Base-by-base conservation (phyloP, 2,329 filamentous ascomycete genomes). In the Orbilia blumenaviensis region DNA sequence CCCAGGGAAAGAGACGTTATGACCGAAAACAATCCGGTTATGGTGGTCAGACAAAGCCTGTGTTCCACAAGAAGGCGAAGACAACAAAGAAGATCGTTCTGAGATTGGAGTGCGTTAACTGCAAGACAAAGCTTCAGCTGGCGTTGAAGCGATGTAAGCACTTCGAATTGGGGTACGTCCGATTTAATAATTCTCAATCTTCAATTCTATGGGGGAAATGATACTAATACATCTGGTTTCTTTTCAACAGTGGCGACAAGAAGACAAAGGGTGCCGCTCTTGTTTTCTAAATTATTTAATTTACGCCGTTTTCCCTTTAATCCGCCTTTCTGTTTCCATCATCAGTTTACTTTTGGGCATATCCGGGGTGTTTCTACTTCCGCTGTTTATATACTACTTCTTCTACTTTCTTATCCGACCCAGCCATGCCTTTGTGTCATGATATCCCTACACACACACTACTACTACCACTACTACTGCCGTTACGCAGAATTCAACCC, bases 11-110 rank as follows among this genome's bases (percentile, higher is more conserved):
- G 92, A 92, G 94, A 87, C 94, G 94, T 91, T 98, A 98, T 88
- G 93, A 96, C 88, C 90, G 93, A 85, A 98, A 98, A 89, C 94
- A 98, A 89, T 93, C 91, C 85, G 94, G 94, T 92, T 98, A 97
- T 85, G 95, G 95, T 92, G 95, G 95, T 94, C 95, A 99, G 89
- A 99, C 95, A 84, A 99, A 99, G 89, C 95, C 96, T 83, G 94
- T 99, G 84, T 99, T 98, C 92, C 95, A 98, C 92, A 99, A 98
- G 91, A 98, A 97, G 89, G 95, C 95, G 81, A 99, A 99, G 92
- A 99, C 95, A 82, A 99, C 95, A 85, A 99, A 99, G 92, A 99
- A 99, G 91, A 92, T 99, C 83, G 96, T 99, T 83, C 88, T 99
- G 86, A 91, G 95, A 88, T 88, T 99, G 86, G 95, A 99, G 87